Conservation (phyloP, 805 yeast genomes). For the Candida sanyiensis region DNA sequence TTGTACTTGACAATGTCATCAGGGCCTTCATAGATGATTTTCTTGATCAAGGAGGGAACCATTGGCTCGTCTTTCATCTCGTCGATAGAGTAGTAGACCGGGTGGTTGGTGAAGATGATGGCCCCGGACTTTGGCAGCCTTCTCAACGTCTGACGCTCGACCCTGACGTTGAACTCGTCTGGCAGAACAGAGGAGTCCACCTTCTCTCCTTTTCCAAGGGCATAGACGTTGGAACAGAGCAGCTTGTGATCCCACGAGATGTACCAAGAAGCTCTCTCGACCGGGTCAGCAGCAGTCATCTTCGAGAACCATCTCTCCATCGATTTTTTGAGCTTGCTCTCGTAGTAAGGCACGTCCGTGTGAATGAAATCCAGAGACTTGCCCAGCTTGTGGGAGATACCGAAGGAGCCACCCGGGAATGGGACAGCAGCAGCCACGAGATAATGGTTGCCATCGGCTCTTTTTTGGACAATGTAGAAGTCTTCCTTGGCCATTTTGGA, state of each 20-base stretch:
- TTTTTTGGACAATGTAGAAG: slow-evolving; percentile 56
- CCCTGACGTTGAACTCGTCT: slow-evolving; percentile 57
- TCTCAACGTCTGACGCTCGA: slow-evolving; percentile 67
- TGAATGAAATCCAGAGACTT: slow-evolving; percentile 59
- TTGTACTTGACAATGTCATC: slow-evolving; percentile 60
- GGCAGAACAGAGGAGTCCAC: slow-evolving; percentile 41
- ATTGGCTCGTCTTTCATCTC: slow-evolving; percentile 80
- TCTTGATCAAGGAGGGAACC: slow-evolving; percentile 59
- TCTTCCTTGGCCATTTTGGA: slow-evolving; percentile 73
- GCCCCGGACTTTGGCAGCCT: slow-evolving; percentile 61
- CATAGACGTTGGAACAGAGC: slow-evolving; percentile 50
- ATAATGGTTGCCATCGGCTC: slow-evolving; percentile 53
- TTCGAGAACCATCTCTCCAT: slow-evolving; percentile 71
- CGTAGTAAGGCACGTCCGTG: slow-evolving; percentile 63
- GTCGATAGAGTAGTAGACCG: slow-evolving; percentile 70
- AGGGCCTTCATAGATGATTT: slow-evolving; percentile 61
- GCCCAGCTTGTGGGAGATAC: slow-evolving; percentile 55
- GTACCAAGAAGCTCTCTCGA: slow-evolving; percentile 73
- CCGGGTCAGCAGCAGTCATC: slow-evolving; percentile 55
- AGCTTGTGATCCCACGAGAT: slow-evolving; percentile 69
- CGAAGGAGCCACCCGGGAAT: slow-evolving; percentile 74
- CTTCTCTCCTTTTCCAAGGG: slow-evolving; percentile 39
- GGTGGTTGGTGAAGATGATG: slow-evolving; percentile 70
- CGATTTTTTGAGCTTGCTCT: slow-evolving; percentile 55
- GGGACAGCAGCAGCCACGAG: slow-evolving; percentile 72